These are phyloP conservation scores for Diaporthe ilicicola DNA, from an alignment of 2,329 filamentous ascomycete species.

Conservation along the genomic window DNA sequence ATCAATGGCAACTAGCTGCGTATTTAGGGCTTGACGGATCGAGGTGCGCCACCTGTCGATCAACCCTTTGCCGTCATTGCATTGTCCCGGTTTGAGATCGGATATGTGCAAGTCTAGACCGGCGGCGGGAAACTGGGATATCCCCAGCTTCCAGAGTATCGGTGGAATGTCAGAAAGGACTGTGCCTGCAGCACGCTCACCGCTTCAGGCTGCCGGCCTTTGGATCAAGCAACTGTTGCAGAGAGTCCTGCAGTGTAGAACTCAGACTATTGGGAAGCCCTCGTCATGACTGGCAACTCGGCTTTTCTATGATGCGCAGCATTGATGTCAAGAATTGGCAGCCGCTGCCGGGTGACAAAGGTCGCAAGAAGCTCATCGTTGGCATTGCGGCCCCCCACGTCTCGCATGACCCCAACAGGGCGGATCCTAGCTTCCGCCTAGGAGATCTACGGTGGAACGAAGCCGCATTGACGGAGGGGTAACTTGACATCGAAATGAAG, in stretches of 20 bases:
- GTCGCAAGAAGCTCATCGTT: not conserved
- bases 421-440: not conserved
- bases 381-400: conserved; percentile 12
- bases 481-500: not conserved
- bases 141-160: conserved; percentile 22
- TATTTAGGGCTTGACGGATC: conserved; percentile 28
- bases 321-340: not conserved
- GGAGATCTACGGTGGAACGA: not conserved
- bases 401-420: conserved; percentile 4
- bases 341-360: not conserved
- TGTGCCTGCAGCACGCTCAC: conserved; percentile 34
- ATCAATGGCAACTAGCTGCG: not conserved
- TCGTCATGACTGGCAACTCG: conserved; percentile 7
- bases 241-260: not conserved
- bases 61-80: conserved; percentile 25
- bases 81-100: conserved; percentile 15
- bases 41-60: conserved; percentile 29
- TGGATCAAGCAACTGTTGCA: conserved; percentile 1
- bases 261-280: not conserved
- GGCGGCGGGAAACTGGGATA: conserved; percentile 25
- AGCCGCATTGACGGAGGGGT: conserved; percentile 10
- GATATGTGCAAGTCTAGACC: conserved; percentile 20
- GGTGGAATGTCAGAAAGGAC: conserved; percentile 28
- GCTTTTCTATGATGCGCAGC: not conserved
- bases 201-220: conserved; percentile 26